Evolutionary conservation across 2,329 filamentous ascomycete genomes (phyloP).

Genomic region (Nigrospora osmanthi): DNA sequence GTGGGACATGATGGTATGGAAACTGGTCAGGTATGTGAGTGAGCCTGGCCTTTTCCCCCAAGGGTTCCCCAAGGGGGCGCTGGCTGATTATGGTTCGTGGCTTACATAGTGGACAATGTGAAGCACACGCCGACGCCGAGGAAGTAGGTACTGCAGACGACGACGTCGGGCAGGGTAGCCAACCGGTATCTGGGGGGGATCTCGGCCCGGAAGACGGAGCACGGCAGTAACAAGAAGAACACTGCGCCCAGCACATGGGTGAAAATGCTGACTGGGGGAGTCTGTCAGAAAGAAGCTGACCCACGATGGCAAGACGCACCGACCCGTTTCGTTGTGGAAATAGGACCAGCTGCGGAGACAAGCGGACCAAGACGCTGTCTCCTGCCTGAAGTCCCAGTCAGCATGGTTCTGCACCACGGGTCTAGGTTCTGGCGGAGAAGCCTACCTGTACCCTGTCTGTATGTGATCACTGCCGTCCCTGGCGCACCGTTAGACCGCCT

Average conservation of each 20-base stretch:
- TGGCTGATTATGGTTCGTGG: background rate
- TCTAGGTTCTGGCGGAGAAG: background rate
- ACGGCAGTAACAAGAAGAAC: slow-evolving; percentile 28
- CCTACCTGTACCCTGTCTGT: slow-evolving; percentile 11
- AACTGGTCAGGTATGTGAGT: slow-evolving; percentile 22
- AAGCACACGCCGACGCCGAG: slow-evolving; percentile 37
- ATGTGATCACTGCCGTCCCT: slow-evolving; percentile 14
- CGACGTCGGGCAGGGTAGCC: slow-evolving; percentile 23
- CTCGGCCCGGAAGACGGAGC: slow-evolving; percentile 25
- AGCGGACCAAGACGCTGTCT: slow-evolving; percentile 6
- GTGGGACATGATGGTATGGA: slow-evolving; percentile 50
- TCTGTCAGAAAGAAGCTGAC: background rate
- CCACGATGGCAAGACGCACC: background rate
- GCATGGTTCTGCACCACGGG: background rate
- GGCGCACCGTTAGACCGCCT: background rate
- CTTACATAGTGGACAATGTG: slow-evolving; percentile 33
- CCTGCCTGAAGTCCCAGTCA: background rate
- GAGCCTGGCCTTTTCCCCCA: too few species aligned
- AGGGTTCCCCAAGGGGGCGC: too few species aligned
- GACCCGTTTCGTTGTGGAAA: slow-evolving; percentile 28
- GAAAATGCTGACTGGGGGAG: slow-evolving; percentile 34
- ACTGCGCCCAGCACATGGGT: slow-evolving; percentile 34
- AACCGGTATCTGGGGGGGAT: slow-evolving; percentile 26
- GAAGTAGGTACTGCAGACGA: slow-evolving; percentile 29
- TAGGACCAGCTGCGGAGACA: slow-evolving; percentile 21